Evolutionary conservation across 805 yeast species (phyloP).

Genomic region (Kockiozyma suomiensis): DNA sequence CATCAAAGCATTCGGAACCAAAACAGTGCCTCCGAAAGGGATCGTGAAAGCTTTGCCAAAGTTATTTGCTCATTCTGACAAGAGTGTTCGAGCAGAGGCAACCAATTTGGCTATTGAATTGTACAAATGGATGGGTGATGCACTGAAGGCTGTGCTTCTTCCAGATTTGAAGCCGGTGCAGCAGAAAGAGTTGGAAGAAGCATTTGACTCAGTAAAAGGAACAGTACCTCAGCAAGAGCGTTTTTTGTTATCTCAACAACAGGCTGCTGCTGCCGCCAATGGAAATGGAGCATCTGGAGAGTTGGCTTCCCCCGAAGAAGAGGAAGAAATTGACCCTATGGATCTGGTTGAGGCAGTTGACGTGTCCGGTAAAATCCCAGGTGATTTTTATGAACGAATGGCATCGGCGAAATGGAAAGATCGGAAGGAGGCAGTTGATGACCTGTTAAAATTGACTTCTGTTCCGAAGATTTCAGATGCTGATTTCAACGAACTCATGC

Average conservation of each 20-base stretch:
- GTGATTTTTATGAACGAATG: conserved; percentile 57
- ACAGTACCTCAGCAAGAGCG: conserved; percentile 53
- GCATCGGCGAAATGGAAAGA: conserved; percentile 85
- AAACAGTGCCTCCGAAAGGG: conserved; percentile 58
- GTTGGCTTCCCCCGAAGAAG: conserved; percentile 37
- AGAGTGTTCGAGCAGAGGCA: conserved; percentile 80
- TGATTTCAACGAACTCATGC: conserved; percentile 68
- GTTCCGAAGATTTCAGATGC: conserved; percentile 56
- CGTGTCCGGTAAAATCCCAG: conserved; percentile 66
- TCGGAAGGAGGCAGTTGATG: conserved; percentile 81
- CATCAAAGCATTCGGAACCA: conserved; percentile 63
- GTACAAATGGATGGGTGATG: conserved; percentile 71
- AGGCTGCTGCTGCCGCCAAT: conserved; percentile 43
- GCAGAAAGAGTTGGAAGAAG: conserved; percentile 75
- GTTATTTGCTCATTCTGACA: conserved; percentile 82
- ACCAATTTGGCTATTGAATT: conserved; percentile 67
- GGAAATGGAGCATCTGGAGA: conserved; percentile 30
- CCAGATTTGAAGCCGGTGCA: conserved; percentile 86
- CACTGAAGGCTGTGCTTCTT: conserved; percentile 60
- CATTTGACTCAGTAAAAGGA: conserved; percentile 57
- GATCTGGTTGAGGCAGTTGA: conserved; percentile 72
- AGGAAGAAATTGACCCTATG: conserved; percentile 63
- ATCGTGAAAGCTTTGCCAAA: conserved; percentile 62
- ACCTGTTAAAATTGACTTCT: conserved; percentile 45
- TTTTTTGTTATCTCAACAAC: conserved; percentile 56